phyloP scores from a whole-genome alignment of 306 rosid genomes.

The Prunus salicina region DNA sequence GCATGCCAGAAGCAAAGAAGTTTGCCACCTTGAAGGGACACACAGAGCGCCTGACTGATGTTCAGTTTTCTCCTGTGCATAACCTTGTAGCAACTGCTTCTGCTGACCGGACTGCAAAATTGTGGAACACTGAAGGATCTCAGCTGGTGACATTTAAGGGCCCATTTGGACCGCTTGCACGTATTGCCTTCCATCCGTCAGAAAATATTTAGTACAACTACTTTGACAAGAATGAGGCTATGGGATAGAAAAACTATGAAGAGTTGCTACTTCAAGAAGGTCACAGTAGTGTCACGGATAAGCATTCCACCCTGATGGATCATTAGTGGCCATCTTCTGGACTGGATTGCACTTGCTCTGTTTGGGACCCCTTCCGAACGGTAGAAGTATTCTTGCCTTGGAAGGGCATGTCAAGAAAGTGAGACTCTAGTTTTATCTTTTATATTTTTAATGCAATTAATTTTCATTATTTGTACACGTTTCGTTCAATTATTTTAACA shows the following conservation, averaged over 20 bases:
- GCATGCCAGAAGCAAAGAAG: slow-evolving; percentile 76
- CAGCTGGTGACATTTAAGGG: slow-evolving; percentile 74
- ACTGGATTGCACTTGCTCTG: slow-evolving; percentile 76
- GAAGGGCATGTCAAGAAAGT: slow-evolving; percentile 97
- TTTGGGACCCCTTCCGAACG: slow-evolving; percentile 96
- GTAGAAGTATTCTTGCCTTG: slow-evolving; percentile 85
- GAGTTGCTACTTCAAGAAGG: slow-evolving; percentile 99
- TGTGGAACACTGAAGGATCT: slow-evolving; percentile 82
- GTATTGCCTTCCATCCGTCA: slow-evolving; percentile 89
- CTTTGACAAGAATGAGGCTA: slow-evolving; percentile 92
- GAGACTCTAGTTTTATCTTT: slow-evolving; percentile 22
- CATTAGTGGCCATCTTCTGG: slow-evolving; percentile 93
- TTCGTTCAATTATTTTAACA: neutral
- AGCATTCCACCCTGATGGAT: slow-evolving; percentile 86
- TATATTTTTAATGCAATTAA: neutral
- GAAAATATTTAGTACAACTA: slow-evolving; percentile 86
- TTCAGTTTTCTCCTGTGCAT: slow-evolving; percentile 66
- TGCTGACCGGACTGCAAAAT: slow-evolving; percentile 83
- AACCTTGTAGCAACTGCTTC: slow-evolving; percentile 89
- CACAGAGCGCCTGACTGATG: slow-evolving; percentile 80
- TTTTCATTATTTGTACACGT: neutral
- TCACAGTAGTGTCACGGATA: slow-evolving; percentile 78
- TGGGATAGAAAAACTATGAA: slow-evolving; percentile 84
- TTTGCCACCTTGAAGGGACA: slow-evolving; percentile 78
- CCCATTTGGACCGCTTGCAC: slow-evolving; percentile 95